Percentiles rank a stretch among this genome's conserved stretches.
These are phyloP conservation scores for Platismatia glauca DNA, from an alignment of 495 filamentous ascomycete genomes.

Conservation along the genomic window DNA sequence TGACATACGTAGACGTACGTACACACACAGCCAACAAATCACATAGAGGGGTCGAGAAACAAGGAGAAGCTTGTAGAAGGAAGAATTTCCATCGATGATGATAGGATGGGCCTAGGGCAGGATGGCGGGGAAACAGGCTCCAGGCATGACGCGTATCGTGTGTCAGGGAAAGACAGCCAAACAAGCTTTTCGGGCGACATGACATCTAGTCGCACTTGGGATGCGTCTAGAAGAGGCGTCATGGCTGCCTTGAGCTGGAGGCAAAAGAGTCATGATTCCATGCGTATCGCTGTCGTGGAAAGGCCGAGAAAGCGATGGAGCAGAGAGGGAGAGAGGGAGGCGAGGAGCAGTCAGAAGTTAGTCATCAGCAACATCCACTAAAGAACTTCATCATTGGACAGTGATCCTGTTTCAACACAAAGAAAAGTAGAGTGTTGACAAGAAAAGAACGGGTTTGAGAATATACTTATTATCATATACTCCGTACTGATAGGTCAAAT, in stretches of 20 bases:
- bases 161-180: neutral
- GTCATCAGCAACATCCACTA: neutral
- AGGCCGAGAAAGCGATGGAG: neutral
- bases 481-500: no score
- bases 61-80: constrained; percentile 13
- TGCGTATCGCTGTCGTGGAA: neutral
- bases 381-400: neutral
- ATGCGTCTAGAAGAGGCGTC: neutral
- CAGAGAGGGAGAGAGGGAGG: neutral
- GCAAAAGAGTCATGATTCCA: no score
- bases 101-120: neutral
- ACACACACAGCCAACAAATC: constrained; percentile 6
- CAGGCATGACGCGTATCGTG: constrained; percentile 1
- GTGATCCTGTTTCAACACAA: no score
- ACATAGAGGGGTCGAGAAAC: constrained; percentile 13
- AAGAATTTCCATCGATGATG: neutral
- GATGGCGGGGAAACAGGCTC: constrained; percentile 14
- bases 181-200: neutral
- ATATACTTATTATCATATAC: no score
- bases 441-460: no score
- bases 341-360: neutral
- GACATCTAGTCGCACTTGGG: neutral
- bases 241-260: neutral
- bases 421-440: no score
- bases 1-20: constrained; percentile 18